Evolutionary conservation across 441 rosid genomes (phyloP), one percentile per base, ranked within the genome.

Genomic region (Brassica balearica): DNA sequence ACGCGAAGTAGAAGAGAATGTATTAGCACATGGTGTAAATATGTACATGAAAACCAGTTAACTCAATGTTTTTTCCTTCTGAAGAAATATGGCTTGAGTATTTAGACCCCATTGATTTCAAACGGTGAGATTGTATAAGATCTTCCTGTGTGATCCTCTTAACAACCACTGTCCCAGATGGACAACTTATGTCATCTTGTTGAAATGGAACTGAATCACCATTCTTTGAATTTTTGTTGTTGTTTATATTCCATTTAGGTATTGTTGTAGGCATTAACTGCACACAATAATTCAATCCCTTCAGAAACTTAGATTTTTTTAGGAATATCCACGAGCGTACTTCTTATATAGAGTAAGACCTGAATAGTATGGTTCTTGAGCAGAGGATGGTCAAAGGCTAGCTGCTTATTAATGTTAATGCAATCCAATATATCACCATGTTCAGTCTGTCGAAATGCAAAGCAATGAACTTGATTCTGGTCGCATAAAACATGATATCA

Each of bases 321-420:
- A 8, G 6, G 43, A 64, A 32, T 32, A 14, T 64, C 68, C 8
- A 41, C 32, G 1, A 2, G 20, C 17, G 23, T 55, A 51, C 15
- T 25, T 65, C 4, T 65, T 61, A 23, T 10, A 62, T 15, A 53
- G 15, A 17, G 6, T 9, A 61, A 61, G 14, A 81, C 82, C 80
- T 82, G 78, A 46, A 81, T 1, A 34, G 66, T 27, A n/a, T 77
- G 81, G 48, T 68, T 74, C 23, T 63, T 81, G 60, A 64, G 58
- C 64, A 63, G 36, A 72, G 69, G 84, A 58, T 81, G 76, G 65
- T 82, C 79, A 73, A 82, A 74, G 23, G 84, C 79, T 58, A 29
- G 71, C 19, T 82, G 84, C 15, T 82, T 74, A 65, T 74, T 10
- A 36, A 82, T 74, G 71, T 74, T 48, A 9, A 82, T 66, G 34